These are phyloP conservation scores for Leptographium procerum DNA, from an alignment of 2,329 filamentous ascomycete genomes.

Conservation along the genomic window DNA sequence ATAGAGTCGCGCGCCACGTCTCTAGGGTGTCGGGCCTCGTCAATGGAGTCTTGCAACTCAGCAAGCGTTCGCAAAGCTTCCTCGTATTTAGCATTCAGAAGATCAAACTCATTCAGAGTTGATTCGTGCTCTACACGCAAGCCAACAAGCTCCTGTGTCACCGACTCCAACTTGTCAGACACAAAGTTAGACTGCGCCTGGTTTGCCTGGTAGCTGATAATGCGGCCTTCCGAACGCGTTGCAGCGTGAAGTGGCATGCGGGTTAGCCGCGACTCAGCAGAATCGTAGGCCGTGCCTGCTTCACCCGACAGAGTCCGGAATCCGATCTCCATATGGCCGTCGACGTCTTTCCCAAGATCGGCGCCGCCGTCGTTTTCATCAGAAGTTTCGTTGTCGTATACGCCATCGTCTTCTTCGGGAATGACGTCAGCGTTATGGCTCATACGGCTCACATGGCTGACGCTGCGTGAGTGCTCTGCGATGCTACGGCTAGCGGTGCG, in stretches of 20 bases:
- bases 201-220: constrained; percentile 40
- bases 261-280: constrained; percentile 14
- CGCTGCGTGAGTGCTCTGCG: constrained; percentile 41
- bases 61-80: constrained; percentile 72
- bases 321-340: neutral
- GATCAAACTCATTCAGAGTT: constrained; percentile 69
- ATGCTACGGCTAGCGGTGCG: constrained; percentile 28
- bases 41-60: constrained; percentile 73
- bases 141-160: constrained; percentile 85
- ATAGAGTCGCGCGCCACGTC: constrained; percentile 41
- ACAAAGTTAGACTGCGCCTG: constrained; percentile 77
- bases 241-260: constrained; percentile 1
- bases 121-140: constrained; percentile 83
- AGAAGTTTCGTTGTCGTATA: constrained; percentile 7
- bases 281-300: neutral
- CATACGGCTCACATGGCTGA: constrained; percentile 42
- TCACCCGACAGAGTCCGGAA: neutral
- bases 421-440: constrained; percentile 42
- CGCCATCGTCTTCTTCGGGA: constrained; percentile 37
- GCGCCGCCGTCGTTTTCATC: constrained; percentile 16
- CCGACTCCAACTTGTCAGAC: constrained; percentile 81
- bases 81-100: constrained; percentile 80
- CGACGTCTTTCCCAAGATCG: neutral
- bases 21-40: constrained; percentile 60
- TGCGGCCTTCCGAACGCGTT: constrained; percentile 2